These are phyloP conservation scores for Penicillium griseofulvum DNA, from an alignment of 2,329 filamentous ascomycete genomes.

Conservation along the genomic window DNA sequence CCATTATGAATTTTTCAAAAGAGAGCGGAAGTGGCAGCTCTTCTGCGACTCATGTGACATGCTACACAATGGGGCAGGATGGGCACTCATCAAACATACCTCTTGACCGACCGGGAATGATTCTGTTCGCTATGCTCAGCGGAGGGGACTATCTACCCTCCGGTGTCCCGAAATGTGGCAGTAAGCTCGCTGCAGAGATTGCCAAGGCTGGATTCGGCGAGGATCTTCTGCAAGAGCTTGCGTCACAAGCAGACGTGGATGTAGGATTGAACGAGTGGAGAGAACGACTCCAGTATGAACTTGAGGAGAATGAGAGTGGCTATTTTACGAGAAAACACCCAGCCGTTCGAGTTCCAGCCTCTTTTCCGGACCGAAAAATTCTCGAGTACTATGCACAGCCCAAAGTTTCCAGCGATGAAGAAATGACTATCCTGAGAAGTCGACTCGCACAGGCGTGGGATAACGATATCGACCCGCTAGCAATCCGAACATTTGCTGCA, in stretches of 20 bases:
- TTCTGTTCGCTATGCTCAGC: conserved; percentile 89
- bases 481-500: conserved; percentile 69
- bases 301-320: conserved; percentile 78
- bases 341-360: conserved; percentile 69
- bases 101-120: conserved; percentile 83
- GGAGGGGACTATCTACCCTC: conserved; percentile 91
- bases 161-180: conserved; percentile 81
- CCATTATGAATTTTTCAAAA: conserved; percentile 78
- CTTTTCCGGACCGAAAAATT: conserved; percentile 76
- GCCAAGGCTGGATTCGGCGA: conserved; percentile 82
- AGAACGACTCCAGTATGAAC: conserved; percentile 67
- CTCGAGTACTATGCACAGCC: conserved; percentile 86
- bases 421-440: conserved; percentile 55
- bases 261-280: conserved; percentile 63
- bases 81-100: conserved; percentile 29
- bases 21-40: conserved; percentile 62
- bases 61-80: conserved; percentile 60
- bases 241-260: conserved; percentile 36
- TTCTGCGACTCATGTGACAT: conserved; percentile 77
- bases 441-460: conserved; percentile 58
- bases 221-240: conserved; percentile 64
- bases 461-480: conserved; percentile 60
- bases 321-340: conserved; percentile 76
- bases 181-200: conserved; percentile 85
- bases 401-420: conserved; percentile 65